Percentiles rank a stretch among this genome's conserved stretches.
Evolutionary conservation across 805 yeast genomes (phyloP).

Genomic region (Ogataea parapolymorpha): DNA sequence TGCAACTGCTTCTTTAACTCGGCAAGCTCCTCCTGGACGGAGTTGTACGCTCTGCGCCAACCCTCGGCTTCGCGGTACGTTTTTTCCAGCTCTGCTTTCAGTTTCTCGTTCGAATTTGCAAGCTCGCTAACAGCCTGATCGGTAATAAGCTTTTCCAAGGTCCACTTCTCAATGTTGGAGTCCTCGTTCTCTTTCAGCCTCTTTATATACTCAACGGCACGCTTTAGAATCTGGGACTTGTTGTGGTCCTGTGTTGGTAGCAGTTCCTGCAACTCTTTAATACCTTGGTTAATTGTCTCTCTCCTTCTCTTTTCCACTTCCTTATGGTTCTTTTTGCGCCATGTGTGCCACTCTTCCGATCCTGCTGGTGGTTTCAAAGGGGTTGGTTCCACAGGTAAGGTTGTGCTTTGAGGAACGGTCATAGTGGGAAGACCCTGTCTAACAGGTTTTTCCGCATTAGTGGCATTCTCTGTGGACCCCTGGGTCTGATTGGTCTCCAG

Average conservation of each 20-base stretch:
- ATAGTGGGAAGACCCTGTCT: constrained; percentile 19
- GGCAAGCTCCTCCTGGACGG: constrained; percentile 16
- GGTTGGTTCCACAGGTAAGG: constrained; percentile 14
- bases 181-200: constrained; percentile 87
- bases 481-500: constrained; percentile 6
- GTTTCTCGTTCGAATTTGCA: constrained; percentile 78
- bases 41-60: constrained; percentile 54
- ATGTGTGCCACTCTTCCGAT: constrained; percentile 78
- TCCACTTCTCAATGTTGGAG: constrained; percentile 90
- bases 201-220: constrained; percentile 88
- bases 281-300: constrained; percentile 84
- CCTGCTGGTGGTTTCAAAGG: constrained; percentile 59
- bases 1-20: constrained; percentile 15
- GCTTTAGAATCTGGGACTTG: constrained; percentile 82
- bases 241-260: constrained; percentile 83
- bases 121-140: constrained; percentile 90
- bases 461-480: not conserved
- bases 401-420: constrained; percentile 23
- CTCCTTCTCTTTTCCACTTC: constrained; percentile 94
- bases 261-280: constrained; percentile 69
- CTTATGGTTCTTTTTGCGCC: constrained; percentile 87
- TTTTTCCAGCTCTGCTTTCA: constrained; percentile 82
- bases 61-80: constrained; percentile 90
- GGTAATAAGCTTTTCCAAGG: constrained; percentile 84
- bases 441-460: not conserved